Base-by-base conservation (phyloP, 805 yeast genomes). In the Grigorovia yakushimaensis region DNA sequence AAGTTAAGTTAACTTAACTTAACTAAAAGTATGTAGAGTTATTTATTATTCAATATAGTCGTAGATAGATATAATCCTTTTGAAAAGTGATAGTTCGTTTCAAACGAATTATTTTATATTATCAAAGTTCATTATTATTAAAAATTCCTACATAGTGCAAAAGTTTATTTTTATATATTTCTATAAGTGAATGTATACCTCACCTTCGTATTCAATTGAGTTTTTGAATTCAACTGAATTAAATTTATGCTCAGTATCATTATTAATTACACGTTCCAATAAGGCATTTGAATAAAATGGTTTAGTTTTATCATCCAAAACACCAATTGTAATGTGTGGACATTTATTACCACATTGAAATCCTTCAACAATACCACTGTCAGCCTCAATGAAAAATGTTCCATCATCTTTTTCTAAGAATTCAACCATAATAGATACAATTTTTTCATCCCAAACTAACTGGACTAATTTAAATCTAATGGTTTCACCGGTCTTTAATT, bases 241-340 rank as follows among this genome's bases (percentile, higher is more conserved):
- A 46, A 17, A 46, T 13, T 40, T 23, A 36, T 44, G 51, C 10
- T 44, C 42, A 2, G 41, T 42, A 2, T 38, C 23, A n/a, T 35
- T 36, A 20, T 33, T 17, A 27, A 27, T 54, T 46, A 20, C 39
- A 6, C 19, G 38, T 35, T 58, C 52, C 17, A 71, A 67, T 23
- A 72, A 47, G 4, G 48, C 52, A 50, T 81, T 80, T 1, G 89
- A 76, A 52, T 77, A 75, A 21, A 68, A 60, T 0, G 93, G 80
- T 45, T 63, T 68, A 3, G 74, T 68, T 0, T 64, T 64, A 0
- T 68, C 67, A 1, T 68, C 55, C 1, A 67, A 57, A 0, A 86
- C 76, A 0, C 89, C 95, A 13, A 87, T 58, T 0, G 97, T 89
- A 40, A 88, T 75, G 60, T 89, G 97, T 0, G 83, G 71, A 49